Base-by-base conservation (phyloP, 1,139 yeast species). In the Sugiyamaella paludigena region DNA sequence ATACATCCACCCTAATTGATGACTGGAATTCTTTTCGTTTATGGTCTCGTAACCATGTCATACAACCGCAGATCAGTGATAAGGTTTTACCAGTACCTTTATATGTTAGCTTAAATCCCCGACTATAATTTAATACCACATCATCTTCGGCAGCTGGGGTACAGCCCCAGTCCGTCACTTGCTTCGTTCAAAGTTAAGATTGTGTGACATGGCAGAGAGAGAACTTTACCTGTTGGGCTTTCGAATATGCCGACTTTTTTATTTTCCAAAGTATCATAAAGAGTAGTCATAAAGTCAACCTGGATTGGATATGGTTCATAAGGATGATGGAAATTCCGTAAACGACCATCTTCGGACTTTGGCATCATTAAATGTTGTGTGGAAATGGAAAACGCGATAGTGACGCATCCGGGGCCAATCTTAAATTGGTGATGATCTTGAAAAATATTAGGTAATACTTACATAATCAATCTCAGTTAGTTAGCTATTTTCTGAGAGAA, bases 201-300 rank as follows among this genome's bases (percentile, higher is more conserved):
- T 9, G 10, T 9, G 19, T 7, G 32, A n/a, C n/a, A n/a, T n/a
- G n/a, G n/a, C n/a, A n/a, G n/a, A n/a, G n/a, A n/a, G n/a, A n/a
- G n/a, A n/a, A 7, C 36, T 48, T 94, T 87, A 2, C 98, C 98
- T 0, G 98, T 91, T 0, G 98, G 98, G 55, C 95, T 84, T 65
- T 91, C 98, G 61, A 91, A 85, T 7, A 91, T 72, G 0, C 95
- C 96, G 1, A 91, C 72, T 62, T 84, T 87, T 63, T 75, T 80
- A 37, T 71, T 68, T 9, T 76, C 74, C 11, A 91, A 73, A 1
- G 88, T 77, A 26, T 78, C 78, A 61, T 85, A 85, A 16, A 92
- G 76, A 28, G 82, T 78, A 39, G 74, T 72, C 98, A 91, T 91
- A 54, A 91, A 77, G 56, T 84, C 79, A 33, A 76, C 44, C 65